Conservation (phyloP, 495 filamentous ascomycete genomes). For the Penicillium mononematosum region DNA sequence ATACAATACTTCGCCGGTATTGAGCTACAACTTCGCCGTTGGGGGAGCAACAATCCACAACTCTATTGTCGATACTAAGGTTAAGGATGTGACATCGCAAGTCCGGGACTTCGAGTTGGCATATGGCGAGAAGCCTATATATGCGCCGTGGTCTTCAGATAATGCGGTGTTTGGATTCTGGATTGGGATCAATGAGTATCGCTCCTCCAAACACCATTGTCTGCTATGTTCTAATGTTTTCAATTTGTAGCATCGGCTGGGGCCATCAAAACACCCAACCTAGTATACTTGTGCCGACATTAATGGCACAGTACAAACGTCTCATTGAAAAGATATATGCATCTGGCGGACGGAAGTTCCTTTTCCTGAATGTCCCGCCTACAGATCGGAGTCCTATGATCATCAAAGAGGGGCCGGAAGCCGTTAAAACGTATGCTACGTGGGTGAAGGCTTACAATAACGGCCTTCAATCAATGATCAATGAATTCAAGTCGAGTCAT, state of each 20-base stretch:
- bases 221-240: background rate
- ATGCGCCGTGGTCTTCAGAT: constrained; percentile 59
- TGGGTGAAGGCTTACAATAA: constrained; percentile 35
- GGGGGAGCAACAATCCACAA: constrained; percentile 62
- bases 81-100: constrained; percentile 34
- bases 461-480: constrained; percentile 29
- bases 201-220: background rate
- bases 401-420: constrained; percentile 26
- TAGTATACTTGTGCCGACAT: constrained; percentile 44
- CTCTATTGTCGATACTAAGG: constrained; percentile 36
- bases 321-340: constrained; percentile 58
- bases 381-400: constrained; percentile 62
- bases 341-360: constrained; percentile 69
- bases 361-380: constrained; percentile 72
- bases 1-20: constrained; percentile 52
- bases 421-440: constrained; percentile 25
- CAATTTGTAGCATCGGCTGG: constrained; percentile 53
- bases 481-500: constrained; percentile 21
- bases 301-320: constrained; percentile 60
- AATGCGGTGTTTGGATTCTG: constrained; percentile 67
- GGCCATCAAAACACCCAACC: constrained; percentile 50
- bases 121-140: constrained; percentile 32
- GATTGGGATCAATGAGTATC: constrained; percentile 75
- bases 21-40: constrained; percentile 56
- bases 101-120: constrained; percentile 29